Evolutionary conservation across 75 land plant genomes (phyloP).

Genomic region (Ceratopteris richardii): DNA sequence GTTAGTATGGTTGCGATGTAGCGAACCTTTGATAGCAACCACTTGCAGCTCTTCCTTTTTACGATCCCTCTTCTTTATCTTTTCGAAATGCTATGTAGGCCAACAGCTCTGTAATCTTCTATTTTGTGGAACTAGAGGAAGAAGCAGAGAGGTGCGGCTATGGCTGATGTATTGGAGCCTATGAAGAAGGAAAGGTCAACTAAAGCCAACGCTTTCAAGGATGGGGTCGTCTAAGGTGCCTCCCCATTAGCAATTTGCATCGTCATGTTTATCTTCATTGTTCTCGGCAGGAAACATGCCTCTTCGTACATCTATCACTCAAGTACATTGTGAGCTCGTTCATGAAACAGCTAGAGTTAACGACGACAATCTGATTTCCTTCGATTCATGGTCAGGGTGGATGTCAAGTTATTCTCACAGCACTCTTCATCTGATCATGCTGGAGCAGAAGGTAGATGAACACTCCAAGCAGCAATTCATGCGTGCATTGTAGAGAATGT

Average conservation of each 20-base stretch:
- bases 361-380: slow-evolving; percentile 33
- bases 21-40: background rate
- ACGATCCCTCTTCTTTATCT: background rate
- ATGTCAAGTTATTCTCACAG: no score
- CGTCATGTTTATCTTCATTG: background rate
- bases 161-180: slow-evolving; percentile 11
- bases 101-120: background rate
- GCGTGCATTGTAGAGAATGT: no score
- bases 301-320: background rate
- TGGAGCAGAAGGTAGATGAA: no score
- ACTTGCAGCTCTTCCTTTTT: background rate
- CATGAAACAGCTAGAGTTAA: slow-evolving; percentile 27
- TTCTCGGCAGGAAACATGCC: background rate
- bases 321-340: background rate
- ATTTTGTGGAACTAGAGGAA: background rate
- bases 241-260: background rate
- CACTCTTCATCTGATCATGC: no score
- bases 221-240: slow-evolving; percentile 7
- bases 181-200: slow-evolving; percentile 23
- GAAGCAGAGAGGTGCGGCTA: slow-evolving; percentile 22
- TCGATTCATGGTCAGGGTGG: slow-evolving; percentile 11
- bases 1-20: background rate
- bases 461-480: no score
- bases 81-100: background rate
- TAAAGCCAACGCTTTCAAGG: slow-evolving; percentile 21